A percentile compares a stretch with the other conserved stretches of the same genome.
phyloP scores from a whole-genome alignment of 768 basidiomycete genomes.

The Rhodosporidiobolus sp. region DNA sequence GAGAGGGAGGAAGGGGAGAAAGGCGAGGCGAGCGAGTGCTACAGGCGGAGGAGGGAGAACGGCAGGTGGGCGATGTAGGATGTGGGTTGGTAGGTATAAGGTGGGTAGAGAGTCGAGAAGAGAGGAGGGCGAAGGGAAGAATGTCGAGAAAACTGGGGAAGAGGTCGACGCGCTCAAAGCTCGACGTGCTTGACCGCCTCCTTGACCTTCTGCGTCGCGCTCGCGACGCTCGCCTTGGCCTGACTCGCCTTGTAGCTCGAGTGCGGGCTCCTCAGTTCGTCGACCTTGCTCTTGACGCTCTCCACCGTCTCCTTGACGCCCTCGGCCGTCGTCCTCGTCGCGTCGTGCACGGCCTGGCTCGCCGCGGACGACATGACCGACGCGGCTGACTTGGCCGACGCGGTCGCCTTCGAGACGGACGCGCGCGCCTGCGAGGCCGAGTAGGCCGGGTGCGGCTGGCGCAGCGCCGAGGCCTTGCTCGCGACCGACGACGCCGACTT shows the following conservation, averaged over 20 bases:
- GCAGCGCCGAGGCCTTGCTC: not conserved
- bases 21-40: no score
- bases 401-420: not conserved
- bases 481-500: not conserved
- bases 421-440: not conserved
- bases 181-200: conserved; percentile 22
- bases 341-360: conserved; percentile 7
- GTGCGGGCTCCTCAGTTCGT: conserved; percentile 8
- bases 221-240: not conserved
- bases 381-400: conserved; percentile 6
- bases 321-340: conserved; percentile 6
- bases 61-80: no score
- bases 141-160: no score
- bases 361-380: conserved; percentile 10
- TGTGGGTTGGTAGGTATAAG: no score
- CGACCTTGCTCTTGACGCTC: not conserved
- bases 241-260: conserved; percentile 8
- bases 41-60: no score
- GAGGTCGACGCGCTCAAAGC: conserved; percentile 1
- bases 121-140: no score
- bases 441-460: conserved; percentile 26
- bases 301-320: conserved; percentile 8
- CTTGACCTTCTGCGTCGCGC: conserved; percentile 16
- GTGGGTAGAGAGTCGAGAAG: no score
- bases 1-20: not conserved